A percentile compares a stretch with the other conserved stretches of the same genome.
These are phyloP conservation scores for Lentinula guzmanii DNA, from an alignment of 768 basidiomycete genomes.

Conservation along the genomic window DNA sequence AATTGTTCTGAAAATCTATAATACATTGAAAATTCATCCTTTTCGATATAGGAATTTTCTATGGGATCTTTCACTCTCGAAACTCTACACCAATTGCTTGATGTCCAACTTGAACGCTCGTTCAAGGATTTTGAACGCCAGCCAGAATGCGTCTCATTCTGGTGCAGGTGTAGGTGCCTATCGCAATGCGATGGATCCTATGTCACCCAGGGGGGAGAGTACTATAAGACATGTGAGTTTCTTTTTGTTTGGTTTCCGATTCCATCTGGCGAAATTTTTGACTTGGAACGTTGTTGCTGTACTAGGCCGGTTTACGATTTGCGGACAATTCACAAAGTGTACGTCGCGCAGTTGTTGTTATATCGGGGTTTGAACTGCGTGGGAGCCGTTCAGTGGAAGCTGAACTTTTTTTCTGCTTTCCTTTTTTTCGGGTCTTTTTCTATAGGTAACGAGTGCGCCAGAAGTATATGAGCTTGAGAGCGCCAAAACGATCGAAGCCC, in stretches of 20 bases:
- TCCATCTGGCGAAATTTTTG: not conserved
- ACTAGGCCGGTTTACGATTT: not conserved
- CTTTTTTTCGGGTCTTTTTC: too few species aligned
- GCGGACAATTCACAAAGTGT: not conserved
- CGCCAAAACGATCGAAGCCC: not conserved
- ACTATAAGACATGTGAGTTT: not conserved
- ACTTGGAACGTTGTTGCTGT: not conserved
- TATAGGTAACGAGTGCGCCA: not conserved
- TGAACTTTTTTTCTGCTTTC: too few species aligned
- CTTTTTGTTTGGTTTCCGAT: not conserved
- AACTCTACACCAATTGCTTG: slow-evolving; percentile 43
- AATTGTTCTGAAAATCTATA: too few species aligned
- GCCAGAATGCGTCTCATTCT: not conserved
- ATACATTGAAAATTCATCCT: too few species aligned
- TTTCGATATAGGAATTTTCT: slow-evolving; percentile 33
- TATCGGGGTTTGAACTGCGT: too few species aligned
- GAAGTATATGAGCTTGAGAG: not conserved
- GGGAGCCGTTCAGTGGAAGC: too few species aligned
- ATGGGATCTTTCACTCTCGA: slow-evolving; percentile 42
- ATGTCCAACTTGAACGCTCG: slow-evolving; percentile 44
- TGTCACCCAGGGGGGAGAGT: not conserved
- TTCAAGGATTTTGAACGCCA: slow-evolving; percentile 8
- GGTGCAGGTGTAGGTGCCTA: not conserved
- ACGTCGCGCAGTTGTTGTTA: not conserved
- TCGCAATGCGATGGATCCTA: not conserved